Evolutionary conservation across 495 filamentous ascomycete species (phyloP), one percentile per base, ranked within the genome.

Genomic region (Podospora pseudopauciseta): DNA sequence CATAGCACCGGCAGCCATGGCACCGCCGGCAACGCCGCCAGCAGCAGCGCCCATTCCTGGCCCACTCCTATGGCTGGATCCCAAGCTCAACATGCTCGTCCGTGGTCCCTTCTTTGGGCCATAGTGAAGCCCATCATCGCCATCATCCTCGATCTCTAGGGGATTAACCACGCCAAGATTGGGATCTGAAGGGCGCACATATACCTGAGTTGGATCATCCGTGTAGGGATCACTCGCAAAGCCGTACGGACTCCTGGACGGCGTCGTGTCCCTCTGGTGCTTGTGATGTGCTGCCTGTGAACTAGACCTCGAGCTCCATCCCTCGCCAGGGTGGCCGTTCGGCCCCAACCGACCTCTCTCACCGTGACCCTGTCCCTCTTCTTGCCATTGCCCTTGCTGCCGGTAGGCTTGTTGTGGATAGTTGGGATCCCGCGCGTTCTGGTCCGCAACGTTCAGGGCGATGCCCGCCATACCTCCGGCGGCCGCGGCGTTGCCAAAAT

Each of bases 131-230:
- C 89, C 92, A 69, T 97, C 93, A 71, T 97, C 93, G 7, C 90
- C 92, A 72, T 96, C 92, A 72, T 97, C 93, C 3, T 85, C 88
- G 65, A 96, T 93, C 2, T 89, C 88, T 68, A 90, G 86, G 0
- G 92, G 92, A 73, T 96, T 89, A 63, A 96, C 88, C 18, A 84
- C 80, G 6, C 84, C 80, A 67, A 86, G 77, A 66, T 71, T 76
- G 66, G 79, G 83, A 76, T 87, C 86, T 74, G 81, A 82, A 32
- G 85, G 87, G 4, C 83, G 81, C 2, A 89, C 89, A 65, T 87
- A 84, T 65, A 83, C 81, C 66, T 87, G 84, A 70, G 91, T 77
- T 0, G 78, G 77, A 60, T 80, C 78, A 68, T 80, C 76, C 18
- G 66, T 74, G 64, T 80, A 80, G 30, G 75, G 62, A 5, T 79